Conservation (phyloP, 495 filamentous ascomycete genomes). For the Talaromyces borbonicus region DNA sequence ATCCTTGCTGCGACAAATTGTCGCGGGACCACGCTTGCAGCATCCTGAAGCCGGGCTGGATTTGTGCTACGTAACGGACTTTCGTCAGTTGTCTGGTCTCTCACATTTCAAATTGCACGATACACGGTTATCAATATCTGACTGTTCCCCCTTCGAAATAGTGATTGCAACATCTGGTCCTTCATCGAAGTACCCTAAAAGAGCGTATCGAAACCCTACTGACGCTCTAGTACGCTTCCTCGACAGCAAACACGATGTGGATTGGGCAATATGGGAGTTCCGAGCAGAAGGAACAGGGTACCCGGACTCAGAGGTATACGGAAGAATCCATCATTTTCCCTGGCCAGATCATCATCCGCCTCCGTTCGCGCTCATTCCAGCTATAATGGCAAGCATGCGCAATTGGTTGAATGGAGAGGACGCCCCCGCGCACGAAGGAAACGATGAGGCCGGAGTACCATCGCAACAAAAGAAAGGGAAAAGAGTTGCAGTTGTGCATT, state of each 20-base stretch:
- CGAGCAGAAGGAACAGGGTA: constrained; percentile 95
- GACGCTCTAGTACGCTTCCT: constrained; percentile 77
- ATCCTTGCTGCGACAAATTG: constrained; percentile 60
- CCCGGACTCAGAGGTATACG: constrained; percentile 77
- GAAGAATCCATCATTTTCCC: constrained; percentile 77
- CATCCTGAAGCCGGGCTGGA: constrained; percentile 85
- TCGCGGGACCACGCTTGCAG: constrained; percentile 68
- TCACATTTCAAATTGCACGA: neutral
- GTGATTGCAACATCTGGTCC: constrained; percentile 78
- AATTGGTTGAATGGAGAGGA: constrained; percentile 65
- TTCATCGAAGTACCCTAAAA: constrained; percentile 74
- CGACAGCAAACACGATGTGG: constrained; percentile 65
- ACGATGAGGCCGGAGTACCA: constrained; percentile 11
- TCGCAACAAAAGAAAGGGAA: constrained; percentile 17
- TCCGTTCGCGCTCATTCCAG: constrained; percentile 76
- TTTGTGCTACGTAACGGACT: constrained; percentile 88
- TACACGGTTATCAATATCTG: no score
- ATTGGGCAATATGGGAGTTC: constrained; percentile 97
- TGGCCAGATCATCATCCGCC: constrained; percentile 98
- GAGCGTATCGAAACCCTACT: constrained; percentile 86
- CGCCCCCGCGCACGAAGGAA: neutral
- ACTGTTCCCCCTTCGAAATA: no score
- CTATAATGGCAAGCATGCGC: constrained; percentile 83
- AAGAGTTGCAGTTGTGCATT: constrained; percentile 87
- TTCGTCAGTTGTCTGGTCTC: constrained; percentile 32